These are phyloP conservation scores for Scenedesmus sp. DNA, from an alignment of 163 green algal species.

Conservation along the genomic window DNA sequence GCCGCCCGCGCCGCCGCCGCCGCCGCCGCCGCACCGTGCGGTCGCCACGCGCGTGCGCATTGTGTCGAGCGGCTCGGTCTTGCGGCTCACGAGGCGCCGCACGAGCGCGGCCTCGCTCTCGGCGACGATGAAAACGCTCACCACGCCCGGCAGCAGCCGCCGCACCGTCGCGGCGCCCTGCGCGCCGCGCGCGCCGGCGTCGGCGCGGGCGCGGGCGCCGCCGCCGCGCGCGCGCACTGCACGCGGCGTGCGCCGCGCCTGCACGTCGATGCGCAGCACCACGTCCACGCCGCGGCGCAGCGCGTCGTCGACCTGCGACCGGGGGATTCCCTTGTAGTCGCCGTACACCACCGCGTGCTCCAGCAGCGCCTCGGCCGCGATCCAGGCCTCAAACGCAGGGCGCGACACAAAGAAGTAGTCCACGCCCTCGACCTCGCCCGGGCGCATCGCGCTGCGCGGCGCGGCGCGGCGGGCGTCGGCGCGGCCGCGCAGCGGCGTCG, in stretches of 20 bases:
- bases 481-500: no score
- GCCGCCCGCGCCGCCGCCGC: background rate
- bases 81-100: slow-evolving; percentile 79
- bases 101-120: slow-evolving; percentile 85
- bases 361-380: slow-evolving; percentile 78
- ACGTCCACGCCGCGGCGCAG: slow-evolving; percentile 84
- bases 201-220: background rate
- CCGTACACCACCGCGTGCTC: slow-evolving; percentile 97
- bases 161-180: slow-evolving; percentile 90
- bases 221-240: slow-evolving; percentile 21
- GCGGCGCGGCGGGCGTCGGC: no score
- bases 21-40: slow-evolving; percentile 75
- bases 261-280: slow-evolving; percentile 86
- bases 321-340: slow-evolving; percentile 96
- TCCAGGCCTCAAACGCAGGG: slow-evolving; percentile 91
- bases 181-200: background rate
- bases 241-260: no score
- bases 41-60: slow-evolving; percentile 76
- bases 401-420: slow-evolving; percentile 96
- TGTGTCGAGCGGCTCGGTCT: slow-evolving; percentile 85
- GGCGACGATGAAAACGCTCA: slow-evolving; percentile 92
- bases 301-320: slow-evolving; percentile 79
- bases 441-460: slow-evolving; percentile 69
- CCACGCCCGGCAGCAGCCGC: slow-evolving; percentile 73
- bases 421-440: slow-evolving; percentile 84